phyloP scores from a whole-genome alignment of 208 protist species.

The Lotmaria passim region DNA sequence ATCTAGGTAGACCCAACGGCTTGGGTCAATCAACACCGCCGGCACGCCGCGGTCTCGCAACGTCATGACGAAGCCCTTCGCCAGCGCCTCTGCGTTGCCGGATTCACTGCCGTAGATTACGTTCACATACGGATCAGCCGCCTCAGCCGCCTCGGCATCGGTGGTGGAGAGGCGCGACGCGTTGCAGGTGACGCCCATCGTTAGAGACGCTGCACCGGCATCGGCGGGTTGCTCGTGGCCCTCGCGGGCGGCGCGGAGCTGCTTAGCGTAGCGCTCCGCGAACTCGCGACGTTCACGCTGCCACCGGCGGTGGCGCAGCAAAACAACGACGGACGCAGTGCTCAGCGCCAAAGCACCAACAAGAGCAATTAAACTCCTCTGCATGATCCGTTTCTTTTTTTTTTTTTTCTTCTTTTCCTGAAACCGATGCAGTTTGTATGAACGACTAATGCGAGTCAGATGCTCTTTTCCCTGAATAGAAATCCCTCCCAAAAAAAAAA shows the following conservation, averaged over 20 bases:
- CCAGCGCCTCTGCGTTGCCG: conserved; percentile 72
- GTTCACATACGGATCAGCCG: conserved; percentile 24
- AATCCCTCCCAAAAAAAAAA: too few species aligned
- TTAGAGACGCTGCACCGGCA: conserved; percentile 1
- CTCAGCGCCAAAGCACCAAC: conserved; percentile 6
- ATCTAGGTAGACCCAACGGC: conserved; percentile 53
- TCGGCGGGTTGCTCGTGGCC: conserved; percentile 18
- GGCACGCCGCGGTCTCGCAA: conserved; percentile 60
- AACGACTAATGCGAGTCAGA: too few species aligned
- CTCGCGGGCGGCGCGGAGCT: conserved; percentile 27
- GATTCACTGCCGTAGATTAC: conserved; percentile 76
- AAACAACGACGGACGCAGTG: neutral
- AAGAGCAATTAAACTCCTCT: conserved; percentile 3
- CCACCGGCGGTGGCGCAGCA: conserved; percentile 10
- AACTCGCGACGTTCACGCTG: conserved; percentile 44
- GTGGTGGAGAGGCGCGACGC: conserved; percentile 12
- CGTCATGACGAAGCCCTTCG: conserved; percentile 57
- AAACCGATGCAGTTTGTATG: too few species aligned
- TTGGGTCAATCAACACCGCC: conserved; percentile 64
- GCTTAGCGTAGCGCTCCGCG: conserved; percentile 38
- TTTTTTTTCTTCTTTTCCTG: neutral
- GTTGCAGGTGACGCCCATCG: too few species aligned
- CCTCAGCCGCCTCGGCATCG: conserved; percentile 1
- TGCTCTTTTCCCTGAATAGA: neutral
- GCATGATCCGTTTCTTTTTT: neutral